Conservation (phyloP, 805 yeast species). For the Yarrowia sp. region DNA sequence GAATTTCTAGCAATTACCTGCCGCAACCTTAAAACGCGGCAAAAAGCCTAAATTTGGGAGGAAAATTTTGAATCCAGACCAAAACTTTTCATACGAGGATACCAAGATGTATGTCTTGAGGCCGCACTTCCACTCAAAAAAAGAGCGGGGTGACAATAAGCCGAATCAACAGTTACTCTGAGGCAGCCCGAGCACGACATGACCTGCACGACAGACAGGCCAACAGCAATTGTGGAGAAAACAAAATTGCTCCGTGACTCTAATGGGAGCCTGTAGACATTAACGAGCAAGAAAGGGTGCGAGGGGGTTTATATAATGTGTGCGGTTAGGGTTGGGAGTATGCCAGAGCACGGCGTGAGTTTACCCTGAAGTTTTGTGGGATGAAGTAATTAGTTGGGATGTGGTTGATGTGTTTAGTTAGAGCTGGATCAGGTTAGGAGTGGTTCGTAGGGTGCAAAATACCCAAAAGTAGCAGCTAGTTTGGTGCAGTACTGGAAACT, state of each 20-base stretch:
- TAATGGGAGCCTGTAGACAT: constrained; percentile 28
- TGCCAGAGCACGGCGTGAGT: too few relatives aligned
- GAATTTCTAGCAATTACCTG: too few relatives aligned
- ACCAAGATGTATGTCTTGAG: constrained; percentile 16
- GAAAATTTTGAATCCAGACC: too few relatives aligned
- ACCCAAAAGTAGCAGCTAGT: too few relatives aligned
- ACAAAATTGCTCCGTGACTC: constrained; percentile 27
- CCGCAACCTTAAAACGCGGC: too few relatives aligned
- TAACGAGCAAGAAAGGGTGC: constrained; percentile 14
- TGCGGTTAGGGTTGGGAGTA: constrained; percentile 17
- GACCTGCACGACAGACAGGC: constrained; percentile 27
- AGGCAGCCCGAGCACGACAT: constrained; percentile 28
- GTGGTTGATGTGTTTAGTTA: too few relatives aligned
- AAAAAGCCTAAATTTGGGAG: too few relatives aligned
- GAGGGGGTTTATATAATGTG: neutral
- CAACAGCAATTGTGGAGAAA: constrained; percentile 26
- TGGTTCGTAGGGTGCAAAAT: too few relatives aligned
- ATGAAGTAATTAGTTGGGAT: too few relatives aligned
- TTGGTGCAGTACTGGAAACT: too few relatives aligned
- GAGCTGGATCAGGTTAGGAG: too few relatives aligned
- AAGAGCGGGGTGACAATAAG: constrained; percentile 25
- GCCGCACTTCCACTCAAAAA: constrained; percentile 27
- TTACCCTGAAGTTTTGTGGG: neutral
- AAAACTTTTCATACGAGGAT: neutral
- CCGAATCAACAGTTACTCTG: constrained; percentile 27